Percentiles rank a stretch among this genome's conserved stretches.
phyloP scores from a whole-genome alignment of 2,329 filamentous ascomycete genomes.

The Colletotrichum liaoningense region DNA sequence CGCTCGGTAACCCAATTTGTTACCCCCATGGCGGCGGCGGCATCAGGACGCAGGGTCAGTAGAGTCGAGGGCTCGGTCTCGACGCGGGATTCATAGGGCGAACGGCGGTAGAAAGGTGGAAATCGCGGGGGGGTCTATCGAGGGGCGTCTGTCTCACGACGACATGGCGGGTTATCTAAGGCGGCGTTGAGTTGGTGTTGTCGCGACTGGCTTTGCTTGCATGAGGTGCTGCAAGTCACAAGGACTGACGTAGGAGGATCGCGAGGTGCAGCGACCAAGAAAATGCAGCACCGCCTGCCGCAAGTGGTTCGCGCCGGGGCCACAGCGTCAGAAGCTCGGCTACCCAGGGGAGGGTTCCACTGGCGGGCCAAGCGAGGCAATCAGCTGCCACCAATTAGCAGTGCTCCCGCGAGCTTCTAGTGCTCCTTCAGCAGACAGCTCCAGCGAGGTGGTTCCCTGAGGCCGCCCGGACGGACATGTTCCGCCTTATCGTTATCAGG shows the following conservation, averaged over 20 bases:
- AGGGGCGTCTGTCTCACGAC: constrained; percentile 11
- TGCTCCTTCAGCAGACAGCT: constrained; percentile 26
- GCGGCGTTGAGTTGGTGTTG: constrained; percentile 10
- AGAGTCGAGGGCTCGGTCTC: constrained; percentile 45
- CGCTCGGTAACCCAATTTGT: constrained; percentile 63
- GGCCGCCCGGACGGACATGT: constrained; percentile 18
- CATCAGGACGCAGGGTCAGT: constrained; percentile 36
- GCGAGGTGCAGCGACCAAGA: constrained; percentile 35
- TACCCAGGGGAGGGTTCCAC: constrained; percentile 26
- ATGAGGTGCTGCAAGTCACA: constrained; percentile 28
- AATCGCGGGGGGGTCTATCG: constrained; percentile 4
- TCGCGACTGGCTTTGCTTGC: constrained; percentile 31
- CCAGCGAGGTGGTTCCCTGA: neutral
- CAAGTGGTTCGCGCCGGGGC: constrained; percentile 35
- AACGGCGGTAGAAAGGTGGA: neutral
- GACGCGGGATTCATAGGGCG: constrained; percentile 37
- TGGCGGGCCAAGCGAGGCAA: constrained; percentile 34
- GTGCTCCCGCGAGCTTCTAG: constrained; percentile 22
- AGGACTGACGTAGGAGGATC: constrained; percentile 36
- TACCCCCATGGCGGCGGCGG: constrained; percentile 51
- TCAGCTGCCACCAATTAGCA: constrained; percentile 35
- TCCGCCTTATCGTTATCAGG: constrained; percentile 31
- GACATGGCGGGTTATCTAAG: constrained; percentile 24
- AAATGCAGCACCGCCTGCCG: constrained; percentile 33
- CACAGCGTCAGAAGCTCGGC: constrained; percentile 36